phyloP scores from a whole-genome alignment of 306 rosid genomes.

The Lupinus albus region DNA sequence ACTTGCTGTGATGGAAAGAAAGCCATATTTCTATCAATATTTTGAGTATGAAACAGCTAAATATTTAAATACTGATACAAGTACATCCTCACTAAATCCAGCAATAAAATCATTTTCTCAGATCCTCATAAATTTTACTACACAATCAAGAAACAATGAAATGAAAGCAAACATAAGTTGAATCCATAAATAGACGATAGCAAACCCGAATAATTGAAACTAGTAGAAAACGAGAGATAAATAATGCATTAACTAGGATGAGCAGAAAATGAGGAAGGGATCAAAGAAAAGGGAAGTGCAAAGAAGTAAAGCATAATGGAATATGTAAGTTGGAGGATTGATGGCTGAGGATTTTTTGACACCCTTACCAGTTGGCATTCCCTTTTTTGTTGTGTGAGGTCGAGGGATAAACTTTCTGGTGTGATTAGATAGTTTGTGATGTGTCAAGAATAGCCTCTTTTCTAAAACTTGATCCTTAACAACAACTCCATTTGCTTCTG shows the following conservation, averaged over 20 bases:
- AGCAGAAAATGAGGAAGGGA: not conserved
- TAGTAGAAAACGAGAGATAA: not conserved
- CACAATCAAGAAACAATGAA: not conserved
- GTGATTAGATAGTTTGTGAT: not conserved
- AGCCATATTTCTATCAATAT: too few relatives aligned
- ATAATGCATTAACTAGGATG: not conserved
- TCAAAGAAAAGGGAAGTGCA: slow-evolving; percentile 15
- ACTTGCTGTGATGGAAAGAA: too few relatives aligned
- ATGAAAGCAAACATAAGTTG: not conserved
- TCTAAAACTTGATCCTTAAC: not conserved
- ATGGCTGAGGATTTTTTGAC: slow-evolving; percentile 5
- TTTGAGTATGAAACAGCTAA: too few relatives aligned
- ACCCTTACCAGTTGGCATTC: not conserved
- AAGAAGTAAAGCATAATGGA: not conserved
- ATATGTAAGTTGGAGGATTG: not conserved
- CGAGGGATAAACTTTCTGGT: not conserved
- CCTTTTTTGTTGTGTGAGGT: not conserved
- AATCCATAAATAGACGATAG: not conserved
- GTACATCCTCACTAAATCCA: not conserved
- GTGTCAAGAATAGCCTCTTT: not conserved
- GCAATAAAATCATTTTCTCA: not conserved
- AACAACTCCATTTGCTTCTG: not conserved
- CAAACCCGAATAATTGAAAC: not conserved
- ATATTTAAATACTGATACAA: too few relatives aligned
- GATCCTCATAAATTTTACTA: not conserved